Evolutionary conservation across 768 basidiomycete species (phyloP).

Genomic region (Lentinus tigrinus): DNA sequence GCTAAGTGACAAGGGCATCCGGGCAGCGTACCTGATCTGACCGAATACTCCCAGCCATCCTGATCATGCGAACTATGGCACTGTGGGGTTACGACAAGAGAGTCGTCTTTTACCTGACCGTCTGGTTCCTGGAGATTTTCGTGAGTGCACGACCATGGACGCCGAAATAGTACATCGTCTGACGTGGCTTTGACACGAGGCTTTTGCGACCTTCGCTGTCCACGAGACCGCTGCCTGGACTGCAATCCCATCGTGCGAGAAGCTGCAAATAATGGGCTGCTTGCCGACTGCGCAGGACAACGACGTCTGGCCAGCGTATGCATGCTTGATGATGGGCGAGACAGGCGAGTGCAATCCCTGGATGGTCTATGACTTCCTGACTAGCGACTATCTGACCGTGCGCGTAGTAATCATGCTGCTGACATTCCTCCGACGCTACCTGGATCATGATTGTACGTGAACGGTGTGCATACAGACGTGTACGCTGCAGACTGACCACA

Average conservation of each 20-base stretch:
- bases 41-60: not conserved
- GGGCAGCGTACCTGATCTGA: not conserved
- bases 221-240: not conserved
- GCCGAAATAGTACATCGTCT: not conserved
- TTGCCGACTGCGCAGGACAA: not conserved
- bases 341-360: not conserved
- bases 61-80: conserved; percentile 6
- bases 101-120: not conserved
- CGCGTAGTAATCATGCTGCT: not conserved
- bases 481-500: not conserved
- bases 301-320: not conserved
- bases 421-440: not conserved
- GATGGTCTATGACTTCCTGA: not conserved
- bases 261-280: not conserved
- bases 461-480: not conserved
- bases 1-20: not conserved
- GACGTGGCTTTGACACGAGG: not conserved
- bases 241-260: not conserved
- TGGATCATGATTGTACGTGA: not conserved
- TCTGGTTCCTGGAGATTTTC: not conserved
- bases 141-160: not conserved
- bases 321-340: not conserved
- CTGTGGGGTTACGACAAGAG: conserved; percentile 5
- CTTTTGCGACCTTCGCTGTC: not conserved
- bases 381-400: not conserved